Conservation (phyloP, 2,329 filamentous ascomycete genomes). For the Ophiognomonia clavigignenti-juglandacearum region DNA sequence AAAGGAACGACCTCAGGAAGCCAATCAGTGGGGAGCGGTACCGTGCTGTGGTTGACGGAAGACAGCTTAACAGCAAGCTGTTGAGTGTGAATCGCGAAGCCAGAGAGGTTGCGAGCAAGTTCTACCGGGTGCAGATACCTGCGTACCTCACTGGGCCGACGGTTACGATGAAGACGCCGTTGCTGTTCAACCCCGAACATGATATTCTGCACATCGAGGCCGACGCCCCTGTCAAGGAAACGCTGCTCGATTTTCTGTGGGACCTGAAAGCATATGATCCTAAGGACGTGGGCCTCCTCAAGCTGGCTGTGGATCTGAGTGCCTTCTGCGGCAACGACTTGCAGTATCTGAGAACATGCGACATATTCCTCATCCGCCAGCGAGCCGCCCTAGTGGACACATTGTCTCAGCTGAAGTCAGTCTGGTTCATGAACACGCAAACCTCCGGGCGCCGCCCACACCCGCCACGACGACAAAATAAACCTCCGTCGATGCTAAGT, state of each 20-base stretch:
- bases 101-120: background rate
- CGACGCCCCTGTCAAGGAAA: constrained; percentile 2
- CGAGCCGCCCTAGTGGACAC: constrained; percentile 15
- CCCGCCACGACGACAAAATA: no score
- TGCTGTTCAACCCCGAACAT: constrained; percentile 12
- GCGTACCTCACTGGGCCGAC: background rate
- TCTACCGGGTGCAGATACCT: constrained; percentile 10
- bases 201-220: constrained; percentile 6
- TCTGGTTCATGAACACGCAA: constrained; percentile 15
- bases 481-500: background rate
- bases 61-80: constrained; percentile 2
- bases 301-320: background rate
- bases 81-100: constrained; percentile 9
- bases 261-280: constrained; percentile 15
- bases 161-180: background rate
- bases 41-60: background rate
- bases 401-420: constrained; percentile 12
- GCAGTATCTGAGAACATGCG: constrained; percentile 1
- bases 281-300: constrained; percentile 4
- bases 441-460: background rate
- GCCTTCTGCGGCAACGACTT: constrained; percentile 7
- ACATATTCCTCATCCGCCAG: constrained; percentile 10
- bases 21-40: constrained; percentile 11
- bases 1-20: constrained; percentile 10
- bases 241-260: constrained; percentile 15